A percentile compares a stretch with the other conserved stretches of the same genome.
phyloP scores from a whole-genome alignment of 164 flowering plant genomes.

The Tinospora cordifolia region DNA sequence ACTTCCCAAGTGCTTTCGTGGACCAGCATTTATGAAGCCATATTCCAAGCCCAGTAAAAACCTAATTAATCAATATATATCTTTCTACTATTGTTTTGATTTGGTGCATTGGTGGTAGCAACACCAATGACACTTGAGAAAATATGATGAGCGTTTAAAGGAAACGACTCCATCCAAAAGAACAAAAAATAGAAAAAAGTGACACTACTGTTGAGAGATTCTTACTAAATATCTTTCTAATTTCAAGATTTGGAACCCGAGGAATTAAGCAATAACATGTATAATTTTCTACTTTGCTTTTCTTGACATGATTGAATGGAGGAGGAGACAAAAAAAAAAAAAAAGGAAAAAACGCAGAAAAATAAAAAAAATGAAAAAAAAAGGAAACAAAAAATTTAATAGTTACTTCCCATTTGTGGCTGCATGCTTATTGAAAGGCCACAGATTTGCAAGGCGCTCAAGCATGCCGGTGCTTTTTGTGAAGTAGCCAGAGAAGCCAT shows the following conservation, averaged over 20 bases:
- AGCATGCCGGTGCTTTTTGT: conserved; percentile 77
- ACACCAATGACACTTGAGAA: neutral
- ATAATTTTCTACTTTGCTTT: neutral
- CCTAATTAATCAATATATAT: no score
- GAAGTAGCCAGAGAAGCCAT: conserved; percentile 93
- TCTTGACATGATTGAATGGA: neutral
- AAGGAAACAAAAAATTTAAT: neutral
- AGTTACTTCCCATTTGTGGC: conserved; percentile 39
- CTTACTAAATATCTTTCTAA: neutral
- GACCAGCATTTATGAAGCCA: no score
- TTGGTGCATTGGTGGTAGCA: neutral
- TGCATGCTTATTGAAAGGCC: conserved; percentile 86
- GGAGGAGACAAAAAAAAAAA: neutral
- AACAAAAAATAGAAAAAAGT: no score
- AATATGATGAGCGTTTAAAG: neutral
- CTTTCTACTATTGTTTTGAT: no score
- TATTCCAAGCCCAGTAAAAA: no score
- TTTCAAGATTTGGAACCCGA: no score
- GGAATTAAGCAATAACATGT: neutral
- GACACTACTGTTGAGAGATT: neutral
- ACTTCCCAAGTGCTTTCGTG: no score
- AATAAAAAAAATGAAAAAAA: neutral
- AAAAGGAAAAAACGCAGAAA: neutral
- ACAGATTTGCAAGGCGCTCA: conserved; percentile 84
- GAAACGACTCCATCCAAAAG: no score